Base-by-base conservation (phyloP, 208 protist species). In the Trichomonas tenax region DNA sequence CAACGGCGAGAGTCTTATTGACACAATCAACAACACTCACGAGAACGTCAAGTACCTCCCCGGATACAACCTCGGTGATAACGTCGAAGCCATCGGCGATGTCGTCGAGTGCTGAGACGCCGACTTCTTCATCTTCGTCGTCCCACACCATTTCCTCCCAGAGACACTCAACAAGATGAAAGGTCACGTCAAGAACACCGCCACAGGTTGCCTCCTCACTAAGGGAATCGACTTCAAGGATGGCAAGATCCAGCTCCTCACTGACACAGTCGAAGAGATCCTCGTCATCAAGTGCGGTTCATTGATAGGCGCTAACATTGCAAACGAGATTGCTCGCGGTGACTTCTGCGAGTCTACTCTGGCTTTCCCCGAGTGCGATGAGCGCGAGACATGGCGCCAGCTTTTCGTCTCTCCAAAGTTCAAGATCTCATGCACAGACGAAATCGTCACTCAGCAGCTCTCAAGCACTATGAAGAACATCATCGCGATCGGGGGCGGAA, bases 1-100 rank as follows among this genome's bases (percentile, higher is more conserved):
- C 36, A 84, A 84, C 34, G 81, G 81, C 3, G 81, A 84, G n/a
- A 36, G 21, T n/a, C 81, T 84, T 40, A 40, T 84, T n/a, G n/a
- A 84, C 6, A 84, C 36, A 36, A 84, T 84, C 34, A 97, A 97
- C 96, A 49, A 2, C 41, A 82, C 23, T 38, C 96, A 97, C 88
- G 96, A 96, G 58, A 97, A 97, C 82, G 84, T 97, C 17, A 97
- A 97, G 88, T 97, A 97, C 63, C 82, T 97, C 11, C 96, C 96
- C 6, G 96, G 96, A 0, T 84, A 63, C 36, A 96, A 44, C 49
- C 95, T 97, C 51, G 46, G 96, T 14, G 36, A 45, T 6, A 96
- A 96, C 48, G 72, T 97, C 36, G 15, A 96, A 31, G 97, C 97
- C 4, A 48, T 82, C 15, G 81, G 88, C 21, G 46, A 96, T 90